A percentile compares a stretch with the other conserved stretches of the same genome.
Conservation (phyloP, 176 grass and related monocot genomes). For the Urochloa ruziziensis region DNA sequence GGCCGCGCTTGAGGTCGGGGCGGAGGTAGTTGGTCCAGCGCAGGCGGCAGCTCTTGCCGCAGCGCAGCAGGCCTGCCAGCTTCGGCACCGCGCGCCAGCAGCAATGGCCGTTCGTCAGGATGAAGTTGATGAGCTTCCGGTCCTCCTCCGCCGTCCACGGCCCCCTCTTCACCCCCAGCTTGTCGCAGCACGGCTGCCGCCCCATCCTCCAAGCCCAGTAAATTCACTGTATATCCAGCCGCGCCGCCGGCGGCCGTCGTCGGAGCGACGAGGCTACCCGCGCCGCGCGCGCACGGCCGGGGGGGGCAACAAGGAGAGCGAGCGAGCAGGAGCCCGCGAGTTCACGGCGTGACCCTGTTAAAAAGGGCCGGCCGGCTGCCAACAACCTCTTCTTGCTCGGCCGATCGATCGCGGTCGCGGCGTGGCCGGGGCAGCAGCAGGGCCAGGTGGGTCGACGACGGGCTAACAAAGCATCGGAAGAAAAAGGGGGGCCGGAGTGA, state of each 20-base stretch:
- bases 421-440: neutral
- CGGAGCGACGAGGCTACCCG: too few species aligned
- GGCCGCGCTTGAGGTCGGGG: slow-evolving; percentile 87
- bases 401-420: neutral
- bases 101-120: slow-evolving; percentile 80
- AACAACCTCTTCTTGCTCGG: neutral
- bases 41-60: slow-evolving; percentile 95
- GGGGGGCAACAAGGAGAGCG: neutral
- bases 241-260: neutral
- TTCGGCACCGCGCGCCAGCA: slow-evolving; percentile 93
- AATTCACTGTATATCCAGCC: neutral
- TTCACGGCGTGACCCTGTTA: neutral
- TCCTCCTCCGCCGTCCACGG: slow-evolving; percentile 94
- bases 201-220: slow-evolving; percentile 36
- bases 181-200: slow-evolving; percentile 91
- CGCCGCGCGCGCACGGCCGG: neutral
- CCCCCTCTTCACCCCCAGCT: slow-evolving; percentile 76
- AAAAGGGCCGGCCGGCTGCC: slow-evolving; percentile 20
- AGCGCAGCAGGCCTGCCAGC: slow-evolving; percentile 77
- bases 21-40: slow-evolving; percentile 95
- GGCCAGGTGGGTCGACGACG: neutral
- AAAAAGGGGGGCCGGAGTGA: slow-evolving; percentile 9
- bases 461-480: slow-evolving; percentile 2
- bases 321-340: neutral
- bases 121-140: slow-evolving; percentile 81